phyloP scores from a whole-genome alignment of 2,329 filamentous ascomycete genomes.

The Cadophora luteo-olivacea region DNA sequence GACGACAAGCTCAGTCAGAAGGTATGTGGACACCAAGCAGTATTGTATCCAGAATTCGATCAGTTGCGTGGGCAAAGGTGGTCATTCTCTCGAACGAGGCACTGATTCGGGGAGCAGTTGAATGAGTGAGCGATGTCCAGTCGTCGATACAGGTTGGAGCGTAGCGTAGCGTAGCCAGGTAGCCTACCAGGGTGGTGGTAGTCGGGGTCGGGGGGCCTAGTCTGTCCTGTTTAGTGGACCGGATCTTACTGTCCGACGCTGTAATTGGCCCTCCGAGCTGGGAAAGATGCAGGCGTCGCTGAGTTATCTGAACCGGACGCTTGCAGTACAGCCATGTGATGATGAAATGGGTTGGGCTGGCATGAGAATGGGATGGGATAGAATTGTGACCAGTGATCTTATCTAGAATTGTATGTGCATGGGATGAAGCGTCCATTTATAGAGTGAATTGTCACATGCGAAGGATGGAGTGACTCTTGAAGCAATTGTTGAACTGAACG shows the following conservation, averaged over 20 bases:
- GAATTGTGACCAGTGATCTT: conserved; percentile 6
- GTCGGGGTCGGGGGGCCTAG: not conserved
- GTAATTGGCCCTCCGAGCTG: conserved; percentile 13
- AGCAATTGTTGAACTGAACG: not conserved
- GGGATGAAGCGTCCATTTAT: not conserved
- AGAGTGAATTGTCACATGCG: not conserved
- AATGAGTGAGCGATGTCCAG: conserved; percentile 4
- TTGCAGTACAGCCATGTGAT: conserved; percentile 18
- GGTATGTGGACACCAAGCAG: conserved; percentile 23
- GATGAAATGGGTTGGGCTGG: conserved; percentile 2
- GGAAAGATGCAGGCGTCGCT: not conserved
- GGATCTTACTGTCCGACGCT: not conserved
- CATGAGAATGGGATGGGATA: not conserved
- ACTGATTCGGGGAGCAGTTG: conserved; percentile 1
- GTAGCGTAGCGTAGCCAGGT: not conserved
- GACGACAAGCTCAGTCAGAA: conserved; percentile 23
- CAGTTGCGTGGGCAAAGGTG: conserved; percentile 15
- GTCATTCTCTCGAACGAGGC: conserved; percentile 27
- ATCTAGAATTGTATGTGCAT: not conserved
- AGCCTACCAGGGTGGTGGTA: conserved; percentile 3
- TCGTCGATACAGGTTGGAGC: conserved; percentile 10
- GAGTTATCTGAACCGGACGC: conserved; percentile 19
- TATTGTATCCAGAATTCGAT: conserved; percentile 23
- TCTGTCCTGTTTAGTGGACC: conserved; percentile 1
- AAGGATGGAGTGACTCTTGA: not conserved